Evolutionary conservation across 768 basidiomycete genomes (phyloP).

Genomic region (Hygrophorus pudorinus): DNA sequence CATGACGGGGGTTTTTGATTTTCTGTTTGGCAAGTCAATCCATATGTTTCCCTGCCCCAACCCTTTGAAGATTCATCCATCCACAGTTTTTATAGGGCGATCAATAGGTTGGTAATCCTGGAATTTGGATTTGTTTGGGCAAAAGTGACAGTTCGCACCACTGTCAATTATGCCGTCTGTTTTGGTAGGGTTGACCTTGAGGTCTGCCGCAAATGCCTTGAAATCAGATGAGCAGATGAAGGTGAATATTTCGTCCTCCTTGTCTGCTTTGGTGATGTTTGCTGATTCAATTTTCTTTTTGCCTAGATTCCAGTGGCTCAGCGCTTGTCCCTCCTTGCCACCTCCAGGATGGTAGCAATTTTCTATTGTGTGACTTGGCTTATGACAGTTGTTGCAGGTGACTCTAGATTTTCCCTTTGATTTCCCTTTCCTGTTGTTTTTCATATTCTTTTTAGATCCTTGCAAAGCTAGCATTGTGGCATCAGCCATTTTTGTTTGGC

Average conservation of each 20-base stretch:
- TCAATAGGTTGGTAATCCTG: constrained; percentile 13
- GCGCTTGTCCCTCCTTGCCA: neutral
- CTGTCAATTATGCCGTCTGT: constrained; percentile 17
- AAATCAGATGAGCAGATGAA: neutral
- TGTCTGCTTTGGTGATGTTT: neutral
- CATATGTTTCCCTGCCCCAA: constrained; percentile 19
- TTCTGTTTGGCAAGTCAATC: constrained; percentile 13
- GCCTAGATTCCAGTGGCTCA: too few species aligned
- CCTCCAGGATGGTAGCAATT: neutral
- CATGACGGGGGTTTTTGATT: constrained; percentile 12
- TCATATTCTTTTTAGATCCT: too few species aligned
- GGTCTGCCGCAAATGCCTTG: neutral
- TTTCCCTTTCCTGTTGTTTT: neutral
- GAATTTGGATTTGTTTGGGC: constrained; percentile 18
- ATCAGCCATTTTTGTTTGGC: neutral
- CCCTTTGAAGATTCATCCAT: constrained; percentile 18
- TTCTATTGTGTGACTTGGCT: neutral
- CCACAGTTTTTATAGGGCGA: constrained; percentile 17
- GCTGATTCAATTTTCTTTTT: neutral
- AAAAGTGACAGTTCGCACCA: constrained; percentile 24
- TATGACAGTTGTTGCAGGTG: neutral
- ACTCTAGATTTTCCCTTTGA: neutral
- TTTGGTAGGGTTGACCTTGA: neutral
- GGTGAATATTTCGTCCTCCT: neutral
- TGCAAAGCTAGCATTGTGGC: neutral